Evolutionary conservation across 1,284 basidiomycete genomes (phyloP), one percentile per base, ranked within the genome.

Genomic region (Caloboletus firmus): DNA sequence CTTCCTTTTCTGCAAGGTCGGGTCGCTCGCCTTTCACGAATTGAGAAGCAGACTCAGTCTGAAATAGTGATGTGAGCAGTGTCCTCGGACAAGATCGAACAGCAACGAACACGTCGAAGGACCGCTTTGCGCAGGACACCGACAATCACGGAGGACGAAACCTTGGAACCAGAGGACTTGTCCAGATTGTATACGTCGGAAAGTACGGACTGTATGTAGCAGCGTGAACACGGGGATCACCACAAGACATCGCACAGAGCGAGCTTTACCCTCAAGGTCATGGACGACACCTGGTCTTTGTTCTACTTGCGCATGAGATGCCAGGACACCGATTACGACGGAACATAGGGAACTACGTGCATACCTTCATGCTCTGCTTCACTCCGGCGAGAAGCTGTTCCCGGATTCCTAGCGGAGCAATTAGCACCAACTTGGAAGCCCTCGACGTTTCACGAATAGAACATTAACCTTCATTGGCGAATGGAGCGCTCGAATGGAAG

Each of bases 181-280:
- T 89, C 87, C 35, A 80, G 76, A 18, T 79, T 75, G 60, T 89
- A 83, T 3, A 90, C 76, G 56, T 90, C 87, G 8, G 87, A 77
- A 11, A 89, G 74, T 34, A 87, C 77, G 18, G 85, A 84, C 86
- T 89, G 54, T 17, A 40, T 22, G 26, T 28, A n/a, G 26, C 3
- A 26, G 36, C 17, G 11, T 56, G 22, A 51, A 54, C 49, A 10
- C 20, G 32, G 3, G 41, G 43, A 47, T 24, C 32, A 41, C 30
- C 42, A 30, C 26, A 13, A 39, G 44, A 41, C 17, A 24, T 26
- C 2, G 5, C n/a, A 30, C 2, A 31, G 20, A 36, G 15, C 9
- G 12, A 49, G 32, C 81, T 56, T 24, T 61, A 88, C 85, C 47
- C 86, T 82, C 57, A 88, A 74, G 18, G 80, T 80, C 43, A 76